Percentiles rank a stretch among this genome's conserved stretches.
phyloP scores from a whole-genome alignment of 768 basidiomycete species.

The Boletus insuetus region DNA sequence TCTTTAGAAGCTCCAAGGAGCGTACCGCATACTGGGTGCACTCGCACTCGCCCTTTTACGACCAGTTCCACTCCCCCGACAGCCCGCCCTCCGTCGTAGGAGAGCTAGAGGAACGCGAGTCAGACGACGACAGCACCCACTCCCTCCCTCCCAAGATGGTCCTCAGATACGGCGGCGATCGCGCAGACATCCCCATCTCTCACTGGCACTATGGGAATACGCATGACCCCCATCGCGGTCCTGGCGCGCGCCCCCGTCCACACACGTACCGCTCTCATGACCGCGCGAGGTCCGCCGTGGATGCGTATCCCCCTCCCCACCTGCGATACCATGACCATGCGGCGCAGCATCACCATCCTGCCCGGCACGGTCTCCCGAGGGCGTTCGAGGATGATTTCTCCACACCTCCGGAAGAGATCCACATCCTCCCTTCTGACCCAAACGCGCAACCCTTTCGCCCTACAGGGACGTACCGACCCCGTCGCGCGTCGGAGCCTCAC shows the following conservation, averaged over 20 bases:
- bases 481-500: constrained; percentile 29
- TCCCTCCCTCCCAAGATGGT: constrained; percentile 71
- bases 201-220: constrained; percentile 34
- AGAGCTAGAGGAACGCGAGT: constrained; percentile 39
- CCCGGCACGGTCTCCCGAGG: constrained; percentile 20
- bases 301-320: constrained; percentile 30
- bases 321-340: constrained; percentile 28
- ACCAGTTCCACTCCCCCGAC: constrained; percentile 55
- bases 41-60: constrained; percentile 35
- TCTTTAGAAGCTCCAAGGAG: constrained; percentile 57
- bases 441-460: constrained; percentile 35
- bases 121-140: constrained; percentile 41
- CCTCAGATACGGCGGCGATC: constrained; percentile 62
- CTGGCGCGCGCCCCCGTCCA: constrained; percentile 26
- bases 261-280: constrained; percentile 34
- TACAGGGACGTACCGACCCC: constrained; percentile 29
- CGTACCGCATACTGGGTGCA: constrained; percentile 67
- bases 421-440: constrained; percentile 52
- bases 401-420: constrained; percentile 57
- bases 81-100: constrained; percentile 45
- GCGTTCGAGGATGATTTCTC: constrained; percentile 21
- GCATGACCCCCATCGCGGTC: constrained; percentile 14
- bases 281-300: constrained; percentile 39
- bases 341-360: constrained; percentile 4
- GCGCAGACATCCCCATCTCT: constrained; percentile 64